Conservation (phyloP, 1,139 yeast genomes). For the Geotrichum australiense region DNA sequence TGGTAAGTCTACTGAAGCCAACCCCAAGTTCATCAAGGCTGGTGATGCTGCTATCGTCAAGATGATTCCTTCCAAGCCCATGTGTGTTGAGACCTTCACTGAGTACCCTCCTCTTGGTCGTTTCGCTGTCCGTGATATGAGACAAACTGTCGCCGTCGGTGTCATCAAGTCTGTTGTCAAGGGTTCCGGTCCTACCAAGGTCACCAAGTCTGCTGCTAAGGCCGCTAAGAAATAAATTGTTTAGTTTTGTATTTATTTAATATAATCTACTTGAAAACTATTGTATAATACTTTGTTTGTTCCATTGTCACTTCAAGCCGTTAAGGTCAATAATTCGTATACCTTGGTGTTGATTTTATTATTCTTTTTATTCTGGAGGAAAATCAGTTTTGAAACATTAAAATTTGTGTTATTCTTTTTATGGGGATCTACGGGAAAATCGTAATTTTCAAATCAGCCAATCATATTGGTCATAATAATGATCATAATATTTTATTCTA, state of each 20-base stretch:
- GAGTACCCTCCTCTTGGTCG: constrained; percentile 99
- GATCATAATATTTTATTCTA: too few species aligned
- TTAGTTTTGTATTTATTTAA: constrained; percentile 10
- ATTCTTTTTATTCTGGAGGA: too few species aligned
- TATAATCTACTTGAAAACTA: too few species aligned
- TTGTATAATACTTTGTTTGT: too few species aligned
- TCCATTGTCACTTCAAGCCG: too few species aligned
- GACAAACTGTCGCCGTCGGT: constrained; percentile 97
- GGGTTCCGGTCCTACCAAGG: constrained; percentile 94
- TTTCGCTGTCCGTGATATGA: constrained; percentile 99
- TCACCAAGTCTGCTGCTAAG: constrained; percentile 99
- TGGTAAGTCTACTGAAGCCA: constrained; percentile 78
- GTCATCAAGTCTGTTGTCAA: constrained; percentile 98
- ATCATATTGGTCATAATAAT: too few species aligned
- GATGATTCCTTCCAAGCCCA: constrained; percentile 91
- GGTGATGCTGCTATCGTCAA: constrained; percentile 93
- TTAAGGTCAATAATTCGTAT: too few species aligned
- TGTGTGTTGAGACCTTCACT: constrained; percentile 96
- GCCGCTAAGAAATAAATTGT: constrained; percentile 86
- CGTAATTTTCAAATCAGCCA: too few species aligned
- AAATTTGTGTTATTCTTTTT: too few species aligned
- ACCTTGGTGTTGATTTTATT: too few species aligned
- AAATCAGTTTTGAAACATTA: too few species aligned
- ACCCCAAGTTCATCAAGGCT: constrained; percentile 82
- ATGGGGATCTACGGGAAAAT: too few species aligned